Conservation (phyloP, 805 yeast species). For the Candida suzukii region DNA sequence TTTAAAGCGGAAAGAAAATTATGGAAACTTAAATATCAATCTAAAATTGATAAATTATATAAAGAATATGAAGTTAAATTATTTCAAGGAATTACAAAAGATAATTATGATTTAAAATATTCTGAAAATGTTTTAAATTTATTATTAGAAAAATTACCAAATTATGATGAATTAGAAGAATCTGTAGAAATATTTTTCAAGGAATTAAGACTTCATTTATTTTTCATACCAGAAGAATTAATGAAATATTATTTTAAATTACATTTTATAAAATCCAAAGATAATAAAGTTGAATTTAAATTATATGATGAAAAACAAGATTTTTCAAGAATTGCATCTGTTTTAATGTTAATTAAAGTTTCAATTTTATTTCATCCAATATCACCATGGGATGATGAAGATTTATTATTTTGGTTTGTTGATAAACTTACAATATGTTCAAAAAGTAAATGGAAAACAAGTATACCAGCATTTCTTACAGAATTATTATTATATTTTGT, state of each 20-base stretch:
- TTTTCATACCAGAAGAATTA: slow-evolving; percentile 12
- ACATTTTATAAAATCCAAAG: slow-evolving; percentile 6
- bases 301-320: slow-evolving; percentile 11
- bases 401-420: slow-evolving; percentile 11
- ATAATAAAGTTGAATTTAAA: slow-evolving; percentile 7
- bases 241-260: slow-evolving; percentile 3
- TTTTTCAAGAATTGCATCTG: slow-evolving; percentile 13
- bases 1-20: slow-evolving; percentile 7
- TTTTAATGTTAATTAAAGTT: slow-evolving; percentile 11
- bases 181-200: slow-evolving; percentile 3
- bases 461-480: slow-evolving; percentile 10
- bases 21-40: slow-evolving; percentile 9
- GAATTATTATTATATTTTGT: slow-evolving; percentile 5
- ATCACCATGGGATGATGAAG: slow-evolving; percentile 2
- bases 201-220: slow-evolving; percentile 2
- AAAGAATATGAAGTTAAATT: neutral
- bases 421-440: slow-evolving; percentile 12
- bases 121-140: neutral
- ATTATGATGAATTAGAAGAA: slow-evolving; percentile 6
- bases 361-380: neutral
- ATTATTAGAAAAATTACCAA: slow-evolving; percentile 10
- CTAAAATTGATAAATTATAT: neutral
- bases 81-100: neutral
- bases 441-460: slow-evolving; percentile 6
- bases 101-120: neutral